phyloP scores from a whole-genome alignment of 805 yeast species.

The Cyberlindnera samutprakarnensis region DNA sequence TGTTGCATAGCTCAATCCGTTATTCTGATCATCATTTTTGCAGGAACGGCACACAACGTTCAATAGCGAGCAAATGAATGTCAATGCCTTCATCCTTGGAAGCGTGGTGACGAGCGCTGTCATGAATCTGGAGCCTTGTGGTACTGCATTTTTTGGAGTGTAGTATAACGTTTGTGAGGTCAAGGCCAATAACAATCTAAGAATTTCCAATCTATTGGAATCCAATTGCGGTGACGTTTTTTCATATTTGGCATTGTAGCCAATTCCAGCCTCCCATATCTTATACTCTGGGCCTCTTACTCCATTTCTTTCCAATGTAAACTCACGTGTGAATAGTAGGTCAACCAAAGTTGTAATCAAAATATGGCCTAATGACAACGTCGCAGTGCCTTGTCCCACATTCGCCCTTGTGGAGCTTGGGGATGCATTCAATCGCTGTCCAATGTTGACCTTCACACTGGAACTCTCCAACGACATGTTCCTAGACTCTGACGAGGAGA shows the following conservation, averaged over 20 bases:
- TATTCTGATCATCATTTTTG: constrained; percentile 30
- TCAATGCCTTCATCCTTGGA: constrained; percentile 40
- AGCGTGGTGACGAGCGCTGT: constrained; percentile 44
- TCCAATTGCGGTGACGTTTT: constrained; percentile 40
- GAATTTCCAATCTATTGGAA: constrained; percentile 57
- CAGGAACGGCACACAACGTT: constrained; percentile 55
- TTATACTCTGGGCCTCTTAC: constrained; percentile 28
- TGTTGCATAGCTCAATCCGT: constrained; percentile 33
- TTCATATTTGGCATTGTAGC: constrained; percentile 27
- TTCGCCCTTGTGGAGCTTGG: constrained; percentile 15
- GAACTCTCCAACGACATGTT: constrained; percentile 11
- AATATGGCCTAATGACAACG: constrained; percentile 25
- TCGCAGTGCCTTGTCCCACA: constrained; percentile 9
- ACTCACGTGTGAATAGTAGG: constrained; percentile 49
- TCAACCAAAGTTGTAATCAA: constrained; percentile 32
- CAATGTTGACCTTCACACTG: constrained; percentile 13
- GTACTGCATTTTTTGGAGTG: constrained; percentile 32
- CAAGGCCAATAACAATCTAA: constrained; percentile 54
- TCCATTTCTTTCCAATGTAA: constrained; percentile 34
- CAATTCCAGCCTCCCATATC: constrained; percentile 83
- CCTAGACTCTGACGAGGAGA: constrained; percentile 18
- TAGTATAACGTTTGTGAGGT: constrained; percentile 56
- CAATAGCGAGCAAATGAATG: constrained; percentile 60
- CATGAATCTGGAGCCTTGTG: constrained; percentile 53
- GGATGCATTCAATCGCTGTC: constrained; percentile 6